Percentiles rank a stretch among this genome's conserved stretches.
These are phyloP conservation scores for Sordaria brevicollis DNA, from an alignment of 495 filamentous ascomycete species.

Conservation along the genomic window DNA sequence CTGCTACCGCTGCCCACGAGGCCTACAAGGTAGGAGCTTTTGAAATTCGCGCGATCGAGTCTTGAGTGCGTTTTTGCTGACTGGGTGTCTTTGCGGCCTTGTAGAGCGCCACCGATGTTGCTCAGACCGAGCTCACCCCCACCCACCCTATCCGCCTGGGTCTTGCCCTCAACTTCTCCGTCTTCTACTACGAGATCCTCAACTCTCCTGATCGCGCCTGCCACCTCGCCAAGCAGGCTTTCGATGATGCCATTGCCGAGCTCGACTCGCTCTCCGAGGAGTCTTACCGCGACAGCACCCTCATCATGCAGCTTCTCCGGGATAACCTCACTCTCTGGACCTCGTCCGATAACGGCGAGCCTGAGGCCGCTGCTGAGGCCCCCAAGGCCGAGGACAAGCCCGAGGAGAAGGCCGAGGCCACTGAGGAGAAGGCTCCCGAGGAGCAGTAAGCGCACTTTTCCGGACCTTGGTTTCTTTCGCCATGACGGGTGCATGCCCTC, in stretches of 20 bases:
- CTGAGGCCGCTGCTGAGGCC: constrained; percentile 53
- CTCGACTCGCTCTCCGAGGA: constrained; percentile 98
- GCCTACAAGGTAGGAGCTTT: constrained; percentile 81
- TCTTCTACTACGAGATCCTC: constrained; percentile 99
- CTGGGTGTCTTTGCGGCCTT: not conserved
- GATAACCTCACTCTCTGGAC: constrained; percentile 99
- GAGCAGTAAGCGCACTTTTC: constrained; percentile 16
- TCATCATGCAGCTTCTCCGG: constrained; percentile 99
- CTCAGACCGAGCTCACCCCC: constrained; percentile 91
- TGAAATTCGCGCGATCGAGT: not conserved
- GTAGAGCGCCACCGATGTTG: constrained; percentile 95
- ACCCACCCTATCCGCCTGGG: constrained; percentile 98
- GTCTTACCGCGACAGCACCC: constrained; percentile 98
- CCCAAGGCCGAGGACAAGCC: constrained; percentile 57
- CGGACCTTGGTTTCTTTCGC: constrained; percentile 5
- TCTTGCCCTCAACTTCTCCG: constrained; percentile 98
- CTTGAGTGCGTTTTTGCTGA: not conserved
- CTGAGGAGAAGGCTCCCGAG: constrained; percentile 42
- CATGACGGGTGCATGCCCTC: constrained; percentile 2
- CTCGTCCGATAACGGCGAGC: constrained; percentile 83
- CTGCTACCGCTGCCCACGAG: constrained; percentile 92
- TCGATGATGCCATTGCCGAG: constrained; percentile 98
- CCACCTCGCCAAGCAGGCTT: constrained; percentile 98
- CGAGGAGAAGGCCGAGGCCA: constrained; percentile 40
- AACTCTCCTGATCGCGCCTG: constrained; percentile 98